A percentile compares a stretch with the other conserved stretches of the same genome.
phyloP scores from a whole-genome alignment of 2,329 filamentous ascomycete genomes.

The Penicillium oxalicum region DNA sequence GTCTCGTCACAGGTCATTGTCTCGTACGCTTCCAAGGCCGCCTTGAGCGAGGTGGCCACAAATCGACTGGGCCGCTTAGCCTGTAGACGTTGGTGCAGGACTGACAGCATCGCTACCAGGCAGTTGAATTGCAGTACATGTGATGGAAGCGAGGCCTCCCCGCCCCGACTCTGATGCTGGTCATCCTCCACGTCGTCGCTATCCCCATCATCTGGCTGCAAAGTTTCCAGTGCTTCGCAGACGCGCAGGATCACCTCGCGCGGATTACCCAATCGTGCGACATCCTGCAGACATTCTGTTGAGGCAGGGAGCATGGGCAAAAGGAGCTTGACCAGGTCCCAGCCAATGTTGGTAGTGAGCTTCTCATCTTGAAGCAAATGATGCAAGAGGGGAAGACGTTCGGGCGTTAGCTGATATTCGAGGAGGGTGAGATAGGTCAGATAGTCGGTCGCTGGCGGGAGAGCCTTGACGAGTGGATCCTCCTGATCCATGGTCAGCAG shows the following conservation, averaged over 20 bases:
- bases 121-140: constrained; percentile 21
- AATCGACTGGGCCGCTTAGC: constrained; percentile 61
- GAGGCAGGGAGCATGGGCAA: constrained; percentile 55
- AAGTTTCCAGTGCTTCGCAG: constrained; percentile 53
- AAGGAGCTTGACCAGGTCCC: constrained; percentile 59
- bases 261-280: constrained; percentile 58
- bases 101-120: constrained; percentile 46
- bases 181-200: constrained; percentile 29
- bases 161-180: constrained; percentile 7
- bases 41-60: constrained; percentile 58
- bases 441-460: constrained; percentile 58
- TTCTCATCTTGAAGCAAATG: constrained; percentile 55
- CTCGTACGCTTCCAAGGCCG: constrained; percentile 55
- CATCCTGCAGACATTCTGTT: constrained; percentile 54
- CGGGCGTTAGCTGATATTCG: constrained; percentile 57
- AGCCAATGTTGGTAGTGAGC: constrained; percentile 59
- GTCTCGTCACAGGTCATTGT: constrained; percentile 51
- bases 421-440: constrained; percentile 61
- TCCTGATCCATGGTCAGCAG: constrained; percentile 21
- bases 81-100: constrained; percentile 56
- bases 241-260: constrained; percentile 60
- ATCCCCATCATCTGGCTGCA: constrained; percentile 44
- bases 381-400: constrained; percentile 54
- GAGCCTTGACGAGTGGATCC: constrained; percentile 51
- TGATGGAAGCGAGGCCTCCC: constrained; percentile 7